A percentile compares a stretch with the other conserved stretches of the same genome.
Conservation (phyloP, 768 basidiomycete genomes). For the Lentinula sp. region DNA sequence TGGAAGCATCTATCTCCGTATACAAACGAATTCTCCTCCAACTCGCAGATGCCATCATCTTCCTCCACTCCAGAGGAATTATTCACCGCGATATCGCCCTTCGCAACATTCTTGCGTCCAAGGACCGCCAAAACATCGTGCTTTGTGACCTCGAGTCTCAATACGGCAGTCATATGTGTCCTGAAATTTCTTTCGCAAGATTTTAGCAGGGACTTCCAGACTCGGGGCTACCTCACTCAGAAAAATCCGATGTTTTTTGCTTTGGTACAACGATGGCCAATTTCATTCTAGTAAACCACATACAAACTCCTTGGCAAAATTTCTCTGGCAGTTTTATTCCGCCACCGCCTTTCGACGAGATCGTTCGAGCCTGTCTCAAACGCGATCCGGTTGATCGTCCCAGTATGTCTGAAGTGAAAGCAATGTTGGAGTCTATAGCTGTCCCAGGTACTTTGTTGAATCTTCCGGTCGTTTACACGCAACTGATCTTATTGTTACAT, state of each 20-base stretch:
- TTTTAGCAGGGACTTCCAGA: background rate
- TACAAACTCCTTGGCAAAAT: constrained; percentile 5
- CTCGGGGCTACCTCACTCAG: constrained; percentile 5
- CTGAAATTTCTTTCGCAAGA: constrained; percentile 5
- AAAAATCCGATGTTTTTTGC: constrained; percentile 11
- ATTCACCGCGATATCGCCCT: constrained; percentile 3
- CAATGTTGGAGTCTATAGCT: constrained; percentile 7
- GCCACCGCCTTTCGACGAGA: constrained; percentile 8
- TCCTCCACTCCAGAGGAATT: constrained; percentile 4
- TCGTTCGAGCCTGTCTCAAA: constrained; percentile 4
- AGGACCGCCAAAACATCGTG: background rate
- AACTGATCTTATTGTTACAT: no score
- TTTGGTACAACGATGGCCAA: constrained; percentile 9
- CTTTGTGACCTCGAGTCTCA: constrained; percentile 8
- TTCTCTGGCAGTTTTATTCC: constrained; percentile 7
- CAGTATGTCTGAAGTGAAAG: constrained; percentile 7
- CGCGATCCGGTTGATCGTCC: constrained; percentile 5
- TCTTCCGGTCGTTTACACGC: no score
- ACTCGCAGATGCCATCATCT: constrained; percentile 4
- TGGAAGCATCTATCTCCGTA: background rate
- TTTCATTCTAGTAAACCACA: constrained; percentile 4
- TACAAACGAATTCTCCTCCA: constrained; percentile 2
- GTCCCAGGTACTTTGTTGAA: background rate
- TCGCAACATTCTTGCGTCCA: constrained; percentile 3
- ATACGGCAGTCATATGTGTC: constrained; percentile 6